These are phyloP conservation scores for Allium fistulosum DNA, from an alignment of 106 monocot species.

Conservation along the genomic window DNA sequence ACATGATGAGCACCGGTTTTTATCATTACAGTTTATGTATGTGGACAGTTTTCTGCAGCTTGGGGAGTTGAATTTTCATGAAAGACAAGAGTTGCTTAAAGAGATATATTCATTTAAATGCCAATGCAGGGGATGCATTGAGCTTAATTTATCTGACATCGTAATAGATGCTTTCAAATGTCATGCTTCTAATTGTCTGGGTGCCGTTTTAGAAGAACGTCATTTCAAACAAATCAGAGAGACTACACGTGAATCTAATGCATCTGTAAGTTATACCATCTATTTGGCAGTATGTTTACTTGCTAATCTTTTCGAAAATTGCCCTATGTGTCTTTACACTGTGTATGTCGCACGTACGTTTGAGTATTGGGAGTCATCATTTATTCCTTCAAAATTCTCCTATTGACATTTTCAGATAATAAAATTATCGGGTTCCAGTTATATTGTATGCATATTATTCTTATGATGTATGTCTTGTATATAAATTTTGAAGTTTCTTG, in stretches of 20 bases:
- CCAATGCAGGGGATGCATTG: constrained; percentile 62
- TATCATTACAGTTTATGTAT: neutral
- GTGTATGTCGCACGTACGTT: no score
- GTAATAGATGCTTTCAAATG: constrained; percentile 73
- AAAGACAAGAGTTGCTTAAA: constrained; percentile 56
- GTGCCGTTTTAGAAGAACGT: constrained; percentile 45
- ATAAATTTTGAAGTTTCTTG: no score
- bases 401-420: no score
- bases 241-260: constrained; percentile 16
- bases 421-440: no score
- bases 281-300: constrained; percentile 32
- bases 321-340: no score
- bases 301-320: neutral
- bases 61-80: constrained; percentile 49
- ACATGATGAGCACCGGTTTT: neutral
- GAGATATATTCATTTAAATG: constrained; percentile 79
- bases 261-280: constrained; percentile 18
- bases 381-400: no score
- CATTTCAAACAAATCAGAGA: constrained; percentile 17
- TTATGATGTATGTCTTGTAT: no score
- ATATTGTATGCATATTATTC: no score
- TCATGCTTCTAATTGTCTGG: constrained; percentile 40
- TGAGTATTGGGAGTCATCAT: no score
- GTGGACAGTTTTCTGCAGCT: constrained; percentile 27
- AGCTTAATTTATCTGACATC: constrained; percentile 66